phyloP scores from a whole-genome alignment of 106 monocot species.

The Phalaenopsis equestris region DNA sequence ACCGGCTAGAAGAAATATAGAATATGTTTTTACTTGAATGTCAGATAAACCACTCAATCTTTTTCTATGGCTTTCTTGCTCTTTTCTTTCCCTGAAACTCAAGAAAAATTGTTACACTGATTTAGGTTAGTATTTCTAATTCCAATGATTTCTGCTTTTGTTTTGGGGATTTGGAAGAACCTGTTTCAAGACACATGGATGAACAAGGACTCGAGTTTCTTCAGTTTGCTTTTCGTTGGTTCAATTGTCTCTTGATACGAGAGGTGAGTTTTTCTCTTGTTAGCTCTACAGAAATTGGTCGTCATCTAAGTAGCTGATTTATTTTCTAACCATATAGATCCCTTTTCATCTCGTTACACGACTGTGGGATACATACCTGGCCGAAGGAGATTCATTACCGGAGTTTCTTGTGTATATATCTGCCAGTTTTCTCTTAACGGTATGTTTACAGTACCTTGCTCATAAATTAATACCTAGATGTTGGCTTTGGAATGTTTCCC shows the following conservation, averaged over 20 bases:
- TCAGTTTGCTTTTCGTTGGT: conserved; percentile 99
- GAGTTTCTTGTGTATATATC: conserved; percentile 99
- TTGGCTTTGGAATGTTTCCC: background rate
- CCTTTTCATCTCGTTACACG: conserved; percentile 91
- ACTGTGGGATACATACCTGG: conserved; percentile 96
- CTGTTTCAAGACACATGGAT: conserved; percentile 90
- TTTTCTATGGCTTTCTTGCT: too few relatives aligned
- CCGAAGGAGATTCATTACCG: conserved; percentile 93
- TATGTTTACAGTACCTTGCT: conserved; percentile 23
- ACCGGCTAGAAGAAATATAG: background rate
- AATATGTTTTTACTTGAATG: background rate
- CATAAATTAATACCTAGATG: background rate
- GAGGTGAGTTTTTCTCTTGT: conserved; percentile 47
- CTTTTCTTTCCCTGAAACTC: too few relatives aligned
- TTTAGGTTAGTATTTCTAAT: background rate
- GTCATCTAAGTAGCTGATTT: conserved; percentile 6
- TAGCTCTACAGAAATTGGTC: background rate
- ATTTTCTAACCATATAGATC: conserved; percentile 30
- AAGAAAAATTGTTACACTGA: background rate
- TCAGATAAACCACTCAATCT: background rate
- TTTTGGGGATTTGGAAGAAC: conserved; percentile 40
- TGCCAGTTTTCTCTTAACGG: conserved; percentile 92
- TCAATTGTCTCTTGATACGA: conserved; percentile 96
- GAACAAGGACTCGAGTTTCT: conserved; percentile 97
- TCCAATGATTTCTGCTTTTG: background rate